Base-by-base conservation (phyloP, 2,329 filamentous ascomycete genomes). In the Zymoseptoria ardabiliae region DNA sequence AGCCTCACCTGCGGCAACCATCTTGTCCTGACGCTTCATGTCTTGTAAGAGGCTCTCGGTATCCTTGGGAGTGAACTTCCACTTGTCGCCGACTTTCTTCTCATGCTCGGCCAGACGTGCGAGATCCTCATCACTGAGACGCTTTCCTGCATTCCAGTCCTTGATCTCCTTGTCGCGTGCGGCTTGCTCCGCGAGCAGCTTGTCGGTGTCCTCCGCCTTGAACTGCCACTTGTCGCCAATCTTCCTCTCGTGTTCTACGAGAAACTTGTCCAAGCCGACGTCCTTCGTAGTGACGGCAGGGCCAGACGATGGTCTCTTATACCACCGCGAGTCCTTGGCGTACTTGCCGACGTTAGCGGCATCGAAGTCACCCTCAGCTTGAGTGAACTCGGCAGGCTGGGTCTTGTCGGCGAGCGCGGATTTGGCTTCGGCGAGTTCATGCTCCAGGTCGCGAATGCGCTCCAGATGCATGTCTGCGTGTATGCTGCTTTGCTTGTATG, bases 281-380 rank as follows among this genome's bases (percentile, higher is more conserved):
- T 45, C 25, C 19, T 49, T 58, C 22, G 59, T 28, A 8, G 51
- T 45, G 35, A 45, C 51, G 28, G 22, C 21, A 28, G 51, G 51
- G 9, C 17, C n/a, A n/a, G 22, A 66, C 25, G 66, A 65, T 48
- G 65, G 67, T 54, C 70, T 66, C 65, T 76, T 75, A 58, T 74
- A 75, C 73, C 73, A 75, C 56, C 70, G 71, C 20, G 66, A 64
- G 41, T 65, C 65, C 45, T 60, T 65, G 10, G 68, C 70, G 57
- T 71, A 76, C 35, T 72, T 70, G 54, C 69, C 63, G 11, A 75
- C 70, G 50, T 73, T 72, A 28, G 66, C 62, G 22, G 28, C 28
- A 54, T 68, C 66, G 61, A 75, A 70, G 61, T 75, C 74, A 11
- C 73, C 74, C 65, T 76, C 74, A 7, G 71, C 73, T 50, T 70